Evolutionary conservation across 2,329 filamentous ascomycete genomes (phyloP), one percentile per base, ranked within the genome.

Genomic region (Apiospora kogelbergensis): DNA sequence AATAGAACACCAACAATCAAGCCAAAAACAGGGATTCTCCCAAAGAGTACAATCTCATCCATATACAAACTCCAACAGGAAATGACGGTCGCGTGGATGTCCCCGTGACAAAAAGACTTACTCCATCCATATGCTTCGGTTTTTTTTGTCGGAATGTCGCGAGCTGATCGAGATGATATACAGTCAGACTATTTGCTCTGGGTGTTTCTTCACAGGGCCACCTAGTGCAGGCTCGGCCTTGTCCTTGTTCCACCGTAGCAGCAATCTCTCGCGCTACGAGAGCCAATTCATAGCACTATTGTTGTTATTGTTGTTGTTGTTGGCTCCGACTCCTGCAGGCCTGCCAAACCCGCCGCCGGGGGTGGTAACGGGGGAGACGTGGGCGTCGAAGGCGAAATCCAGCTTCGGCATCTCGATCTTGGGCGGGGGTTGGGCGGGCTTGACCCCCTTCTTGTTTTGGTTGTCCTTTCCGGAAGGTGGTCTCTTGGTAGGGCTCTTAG

Each of bases 371-470:
- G 65, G 69, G 67, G 53, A 69, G 68, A 26, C 70, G 68, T 48
- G 68, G 68, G 42, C 4, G n/a, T 81, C 80, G 30, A 82, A 74
- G 7, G 79, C 81, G 72, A 89, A 83, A 74, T 88, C 85, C 70
- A 89, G 81, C 74, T 82, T 85, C 11, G 86, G 86, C 72, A 89
- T 87, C 73, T 91, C 89, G 71, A 93, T 80, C 79, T 85, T 88
- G 15, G 90, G 90, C 37, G 86, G 82, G 30, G 85, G 83, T 72
- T 86, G 84, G 44, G 85, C 84, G 67, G 85, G 83, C 78, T 86
- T 86, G 76, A 83, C 84, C 45, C 75, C 79, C 40, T 75, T 79
- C 53, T 75, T 79, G 41, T 75, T 79, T 48, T 75, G 79, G 74
- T 76, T 71, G 71, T 70, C 70, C 78, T 78, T 68, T 73, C 78